Base-by-base conservation (phyloP, 805 yeast species). In the Teunomyces aglyptinius region DNA sequence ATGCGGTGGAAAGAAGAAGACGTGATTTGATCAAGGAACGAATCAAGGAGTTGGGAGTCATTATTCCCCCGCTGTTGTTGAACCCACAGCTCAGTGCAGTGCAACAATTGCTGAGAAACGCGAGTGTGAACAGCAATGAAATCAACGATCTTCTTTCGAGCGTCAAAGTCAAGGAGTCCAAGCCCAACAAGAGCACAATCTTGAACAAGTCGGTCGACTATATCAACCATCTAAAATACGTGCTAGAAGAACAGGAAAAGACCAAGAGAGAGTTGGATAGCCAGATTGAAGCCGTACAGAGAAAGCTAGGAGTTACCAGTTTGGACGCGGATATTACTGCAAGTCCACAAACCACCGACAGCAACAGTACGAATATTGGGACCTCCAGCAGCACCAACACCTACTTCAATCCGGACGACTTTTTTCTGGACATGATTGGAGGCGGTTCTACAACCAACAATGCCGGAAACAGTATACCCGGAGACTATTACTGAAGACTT, bases 1-100 rank as follows among this genome's bases (percentile, higher is more conserved):
- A 91, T 61, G 96, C 96, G 1, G 97, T 91, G 4, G 98, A 91
- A 65, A 77, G 97, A 57, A 76, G 96, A 55, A 78, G 98, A 60
- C 76, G 98, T 51, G 98, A 92, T 63, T 74, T 89, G 55, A 91
- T 91, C 59, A 90, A 91, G 62, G 95, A 87, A 58, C 82, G 88
- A 57, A 90, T 91, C 51, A 85, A 86, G 60, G 96, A 89, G 56
- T 71, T 91, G 57, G 92, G 96, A 1, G 67, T 78, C 19, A 72
- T 91, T 41, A 86, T 91, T 1, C 97, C 97, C 1, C 92, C 89
- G 1, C 74, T 86, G 2, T 62, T 87, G 49, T 64, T 86, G 19
- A 74, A 77, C 46, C 77, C 77, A 2, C 75, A 66, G 44, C 56
- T 67, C 13, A 60, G 69, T 27, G 77, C 77, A 0, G 75, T 71